Conservation (phyloP, 2,329 filamentous ascomycete species). For the Phialocephala sp. region DNA sequence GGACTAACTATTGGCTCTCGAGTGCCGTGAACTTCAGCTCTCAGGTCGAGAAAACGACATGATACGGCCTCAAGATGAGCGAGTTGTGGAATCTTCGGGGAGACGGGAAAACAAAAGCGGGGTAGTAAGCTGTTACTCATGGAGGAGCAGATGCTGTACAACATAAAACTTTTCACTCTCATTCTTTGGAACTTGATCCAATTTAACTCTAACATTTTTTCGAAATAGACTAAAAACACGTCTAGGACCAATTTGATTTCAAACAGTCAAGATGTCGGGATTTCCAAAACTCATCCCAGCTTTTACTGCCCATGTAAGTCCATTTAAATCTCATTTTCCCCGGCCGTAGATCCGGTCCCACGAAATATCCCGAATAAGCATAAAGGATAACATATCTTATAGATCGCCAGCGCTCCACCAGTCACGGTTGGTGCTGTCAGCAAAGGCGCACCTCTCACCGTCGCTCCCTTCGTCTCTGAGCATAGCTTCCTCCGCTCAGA, state of each 20-base stretch:
- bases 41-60: neutral
- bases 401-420: constrained; percentile 46
- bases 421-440: constrained; percentile 37
- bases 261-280: constrained; percentile 38
- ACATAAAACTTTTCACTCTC: neutral
- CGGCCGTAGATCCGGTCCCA: neutral
- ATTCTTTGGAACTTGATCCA: neutral
- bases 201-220: neutral
- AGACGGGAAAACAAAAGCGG: neutral
- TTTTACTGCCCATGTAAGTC: constrained; percentile 46
- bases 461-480: constrained; percentile 39
- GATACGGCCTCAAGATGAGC: neutral
- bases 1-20: neutral
- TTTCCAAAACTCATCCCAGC: constrained; percentile 48
- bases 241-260: neutral
- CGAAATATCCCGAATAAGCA: neutral
- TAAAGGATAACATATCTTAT: constrained; percentile 16
- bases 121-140: neutral
- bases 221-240: neutral
- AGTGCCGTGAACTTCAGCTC: neutral
- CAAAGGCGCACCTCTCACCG: constrained; percentile 44
- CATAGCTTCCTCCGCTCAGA: constrained; percentile 46
- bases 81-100: neutral
- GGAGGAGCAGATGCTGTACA: neutral
- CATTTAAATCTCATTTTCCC: neutral